These are phyloP conservation scores for Debaryomycetaceae sp. DNA, from an alignment of 1,139 yeast genomes.

Conservation along the genomic window DNA sequence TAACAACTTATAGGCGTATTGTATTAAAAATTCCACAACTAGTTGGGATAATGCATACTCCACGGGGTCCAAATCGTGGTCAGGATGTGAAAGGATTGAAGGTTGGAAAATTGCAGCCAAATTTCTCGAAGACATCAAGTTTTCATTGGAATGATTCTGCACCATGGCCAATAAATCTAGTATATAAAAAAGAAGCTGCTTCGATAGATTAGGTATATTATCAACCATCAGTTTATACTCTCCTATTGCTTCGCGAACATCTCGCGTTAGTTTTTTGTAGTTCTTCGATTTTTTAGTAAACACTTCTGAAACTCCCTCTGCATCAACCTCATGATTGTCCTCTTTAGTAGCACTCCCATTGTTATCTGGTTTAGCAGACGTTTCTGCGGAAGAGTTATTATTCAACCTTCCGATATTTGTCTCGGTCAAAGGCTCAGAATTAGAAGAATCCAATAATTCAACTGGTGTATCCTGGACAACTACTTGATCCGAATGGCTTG, in stretches of 20 bases:
- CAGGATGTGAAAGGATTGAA: constrained; percentile 85
- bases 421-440: constrained; percentile 29
- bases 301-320: constrained; percentile 10
- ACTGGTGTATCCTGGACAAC: constrained; percentile 2
- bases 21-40: constrained; percentile 86
- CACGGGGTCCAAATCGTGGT: constrained; percentile 86
- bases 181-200: constrained; percentile 83
- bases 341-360: neutral
- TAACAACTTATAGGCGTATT: constrained; percentile 74
- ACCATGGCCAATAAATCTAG: constrained; percentile 85
- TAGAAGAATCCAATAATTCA: constrained; percentile 13
- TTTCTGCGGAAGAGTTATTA: constrained; percentile 6
- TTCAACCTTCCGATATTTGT: constrained; percentile 28
- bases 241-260: constrained; percentile 65
- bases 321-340: neutral
- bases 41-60: constrained; percentile 86
- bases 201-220: constrained; percentile 63
- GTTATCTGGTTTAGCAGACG: neutral
- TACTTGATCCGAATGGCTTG: neutral
- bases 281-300: constrained; percentile 26
- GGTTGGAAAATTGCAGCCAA: constrained; percentile 97
- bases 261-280: constrained; percentile 48
- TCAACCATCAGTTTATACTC: constrained; percentile 70
- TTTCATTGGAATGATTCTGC: constrained; percentile 70
- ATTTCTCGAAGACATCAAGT: constrained; percentile 90